Evolutionary conservation across 805 yeast genomes (phyloP), one percentile per base, ranked within the genome.

Genomic region (Spencermartinsiella europaea): DNA sequence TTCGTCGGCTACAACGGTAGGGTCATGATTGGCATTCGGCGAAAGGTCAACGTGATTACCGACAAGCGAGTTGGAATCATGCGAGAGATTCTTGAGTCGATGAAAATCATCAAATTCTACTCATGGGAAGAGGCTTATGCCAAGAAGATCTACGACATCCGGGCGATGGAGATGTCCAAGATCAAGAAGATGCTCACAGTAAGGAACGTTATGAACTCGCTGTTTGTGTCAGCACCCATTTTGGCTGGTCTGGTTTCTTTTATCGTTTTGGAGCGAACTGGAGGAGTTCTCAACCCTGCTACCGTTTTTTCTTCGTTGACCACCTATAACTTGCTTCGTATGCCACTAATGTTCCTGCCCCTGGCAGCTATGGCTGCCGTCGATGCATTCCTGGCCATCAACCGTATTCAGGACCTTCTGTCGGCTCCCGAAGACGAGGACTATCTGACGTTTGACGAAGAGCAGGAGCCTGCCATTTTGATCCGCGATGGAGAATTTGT

Each of bases 101-200:
- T 90, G 74, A 86, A 85, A 59, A 75, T 83, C 62, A 85, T 90
- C 63, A 90, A 90, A 68, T 85, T 76, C 62, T 90, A 89, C 62
- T 85, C 95, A 1, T 90, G 96, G 96, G 97, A 90, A 66, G 72
- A 72, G 27, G 89, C 96, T 0, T 90, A 87, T 61, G 72, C 73
- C 45, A 63, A 72, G 7, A 68, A 74, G 44, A 74, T 90, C 31
- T 59, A 77, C 14, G 72, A 70, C 10, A 70, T 77, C 21, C 76
- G 97, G 61, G 57, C 60, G 0, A 59, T 68, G 17, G 97, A 89
- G 65, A 80, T 85, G 75, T 55, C 58, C 3, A 69, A 71, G 42
- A 74, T 90, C 49, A 73, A 80, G 51, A 70, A 67, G 44, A 76
- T 87, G 71, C 90, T 85, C 58, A 70, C 80, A 37, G 62, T 78